Evolutionary conservation across 441 rosid genomes (phyloP), one percentile per base, ranked within the genome.

Genomic region (Mallotus repandus): DNA sequence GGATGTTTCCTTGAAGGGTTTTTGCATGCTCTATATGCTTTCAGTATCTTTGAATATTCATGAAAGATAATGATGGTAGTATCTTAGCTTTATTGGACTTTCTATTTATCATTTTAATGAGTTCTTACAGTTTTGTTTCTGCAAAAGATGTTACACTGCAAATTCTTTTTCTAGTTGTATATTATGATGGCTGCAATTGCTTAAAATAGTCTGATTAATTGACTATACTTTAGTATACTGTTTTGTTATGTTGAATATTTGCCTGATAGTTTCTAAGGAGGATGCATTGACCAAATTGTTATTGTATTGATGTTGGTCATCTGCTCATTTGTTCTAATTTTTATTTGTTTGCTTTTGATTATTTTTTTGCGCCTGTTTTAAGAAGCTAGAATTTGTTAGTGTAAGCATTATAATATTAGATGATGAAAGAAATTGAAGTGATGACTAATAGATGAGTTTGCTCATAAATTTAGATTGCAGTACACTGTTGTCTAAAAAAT

Each of bases 21-120:
- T 25, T 25, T 25, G 29, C 53, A 55, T 54, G 14, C 19, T 49
- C 18, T 7, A n/a, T 13, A 7, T 50, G 22, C 35, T 46, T 25
- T 38, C 69, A 53, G 38, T 29, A 72, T 66, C 41, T 59, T 68
- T 63, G 43, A 71, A 29, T 57, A 38, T 70, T 50, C 70, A 65
- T 66, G 53, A 77, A 73, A 71, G 85, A 78, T 45, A 79, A 76
- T 35, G 8, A 66, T 58, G 25, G 16, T 35, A 52, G 4, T 8
- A 18, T 41, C 18, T 25, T 57, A 55, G 66, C 64, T 57, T 61
- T 55, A 32, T 19, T 46, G 61, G 22, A 29, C 9, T n/a, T 62
- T 14, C 21, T 19, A 6, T 19, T 43, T 45, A 12, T 22, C 7
- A 5, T 25, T 59, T 41, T 22, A 11, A 19, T 56, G 50, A 18